These are phyloP conservation scores for Thalassiosira exigua DNA, from an alignment of 352 stramenopile genomes.

Conservation along the genomic window DNA sequence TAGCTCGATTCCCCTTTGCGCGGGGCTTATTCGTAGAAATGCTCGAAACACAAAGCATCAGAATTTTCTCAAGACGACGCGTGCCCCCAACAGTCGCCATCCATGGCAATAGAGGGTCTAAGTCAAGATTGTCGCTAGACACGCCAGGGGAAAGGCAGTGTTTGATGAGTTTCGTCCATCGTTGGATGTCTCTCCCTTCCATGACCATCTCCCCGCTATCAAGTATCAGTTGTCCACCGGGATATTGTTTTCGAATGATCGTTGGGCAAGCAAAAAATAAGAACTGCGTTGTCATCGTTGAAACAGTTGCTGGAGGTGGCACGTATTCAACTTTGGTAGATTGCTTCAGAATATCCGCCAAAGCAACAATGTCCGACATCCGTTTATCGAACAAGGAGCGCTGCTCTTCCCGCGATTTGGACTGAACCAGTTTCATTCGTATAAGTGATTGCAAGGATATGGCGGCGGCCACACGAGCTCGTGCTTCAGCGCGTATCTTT, in stretches of 20 bases:
- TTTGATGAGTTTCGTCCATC: conserved; percentile 59
- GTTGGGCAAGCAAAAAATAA: conserved; percentile 70
- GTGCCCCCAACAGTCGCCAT: conserved; percentile 50
- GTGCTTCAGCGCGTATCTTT: conserved; percentile 57
- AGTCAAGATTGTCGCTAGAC: conserved; percentile 54
- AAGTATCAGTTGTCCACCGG: conserved; percentile 16
- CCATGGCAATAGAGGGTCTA: conserved; percentile 74
- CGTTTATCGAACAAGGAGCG: conserved; percentile 54
- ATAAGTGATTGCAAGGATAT: conserved; percentile 68
- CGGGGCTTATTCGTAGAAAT: conserved; percentile 34
- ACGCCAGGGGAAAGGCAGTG: conserved; percentile 70
- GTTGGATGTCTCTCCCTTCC: conserved; percentile 43
- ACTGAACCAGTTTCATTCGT: conserved; percentile 53
- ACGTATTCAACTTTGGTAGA: conserved; percentile 59
- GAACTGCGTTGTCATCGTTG: conserved; percentile 66
- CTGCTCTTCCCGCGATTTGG: conserved; percentile 42
- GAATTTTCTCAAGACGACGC: conserved; percentile 60
- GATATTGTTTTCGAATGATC: conserved; percentile 15
- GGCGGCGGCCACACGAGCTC: conserved; percentile 39
- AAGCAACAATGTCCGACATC: conserved; percentile 66
- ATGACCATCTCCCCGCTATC: conserved; percentile 28
- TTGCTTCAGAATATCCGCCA: conserved; percentile 64
- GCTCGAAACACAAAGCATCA: conserved; percentile 60
- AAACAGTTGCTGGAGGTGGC: conserved; percentile 65
- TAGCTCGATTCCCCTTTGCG: background rate